A percentile compares a stretch with the other conserved stretches of the same genome.
Conservation (phyloP, 495 filamentous ascomycete genomes). For the Daldinia childiae region DNA sequence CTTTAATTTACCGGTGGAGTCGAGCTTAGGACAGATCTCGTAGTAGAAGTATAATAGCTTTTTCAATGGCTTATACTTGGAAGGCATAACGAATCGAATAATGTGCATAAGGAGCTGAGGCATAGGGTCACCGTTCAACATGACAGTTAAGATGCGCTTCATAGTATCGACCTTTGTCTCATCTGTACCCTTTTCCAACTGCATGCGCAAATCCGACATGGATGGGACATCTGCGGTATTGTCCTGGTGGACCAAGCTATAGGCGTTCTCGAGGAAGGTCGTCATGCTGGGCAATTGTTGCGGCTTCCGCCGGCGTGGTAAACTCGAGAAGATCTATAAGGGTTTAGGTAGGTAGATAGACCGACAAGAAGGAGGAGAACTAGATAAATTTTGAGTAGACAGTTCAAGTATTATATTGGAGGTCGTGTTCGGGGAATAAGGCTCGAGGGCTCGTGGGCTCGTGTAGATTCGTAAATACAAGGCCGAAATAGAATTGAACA, state of each 20-base stretch:
- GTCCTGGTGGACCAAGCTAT: conserved; percentile 95
- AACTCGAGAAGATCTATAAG: conserved; percentile 13
- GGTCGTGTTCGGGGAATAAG: conserved; percentile 9
- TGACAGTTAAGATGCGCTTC: conserved; percentile 94
- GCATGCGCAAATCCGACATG: conserved; percentile 86
- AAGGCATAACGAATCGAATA: conserved; percentile 99
- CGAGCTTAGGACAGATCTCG: conserved; percentile 97
- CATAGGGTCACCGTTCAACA: conserved; percentile 99
- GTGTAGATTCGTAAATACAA: conserved; percentile 21
- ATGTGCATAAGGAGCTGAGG: conserved; percentile 97
- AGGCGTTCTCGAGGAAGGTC: conserved; percentile 90
- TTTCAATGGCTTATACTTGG: conserved; percentile 95
- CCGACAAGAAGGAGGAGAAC: background rate
- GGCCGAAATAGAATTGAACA: conserved; percentile 23
- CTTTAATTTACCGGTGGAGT: conserved; percentile 90
- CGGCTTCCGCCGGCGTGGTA: conserved; percentile 45
- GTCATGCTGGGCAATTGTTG: conserved; percentile 75
- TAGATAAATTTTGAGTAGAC: conserved; percentile 4
- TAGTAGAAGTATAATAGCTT: conserved; percentile 99
- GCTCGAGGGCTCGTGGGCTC: conserved; percentile 5
- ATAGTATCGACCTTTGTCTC: conserved; percentile 98
- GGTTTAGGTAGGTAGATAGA: background rate
- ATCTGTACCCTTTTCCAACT: conserved; percentile 97
- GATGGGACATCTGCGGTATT: conserved; percentile 92
- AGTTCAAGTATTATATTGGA: conserved; percentile 15